Evolutionary conservation across 1,284 basidiomycete species (phyloP).

Genomic region (Apiotrichum akiyoshidainum): DNA sequence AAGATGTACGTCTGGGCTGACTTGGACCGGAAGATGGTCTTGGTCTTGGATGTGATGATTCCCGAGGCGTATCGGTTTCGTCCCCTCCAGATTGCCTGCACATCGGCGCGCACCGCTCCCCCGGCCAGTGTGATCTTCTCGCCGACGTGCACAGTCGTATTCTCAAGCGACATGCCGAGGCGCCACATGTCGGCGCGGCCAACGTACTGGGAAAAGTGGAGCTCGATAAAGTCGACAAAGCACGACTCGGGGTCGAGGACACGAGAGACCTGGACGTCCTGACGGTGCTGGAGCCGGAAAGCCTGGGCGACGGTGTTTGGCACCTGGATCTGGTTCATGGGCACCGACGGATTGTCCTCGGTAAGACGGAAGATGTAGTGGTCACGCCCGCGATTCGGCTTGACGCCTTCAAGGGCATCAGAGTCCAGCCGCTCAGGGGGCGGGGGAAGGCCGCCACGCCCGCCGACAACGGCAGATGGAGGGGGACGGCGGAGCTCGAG

Average conservation of each 20-base stretch:
- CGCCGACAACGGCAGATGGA: neutral
- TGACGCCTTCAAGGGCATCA: slow-evolving; percentile 38
- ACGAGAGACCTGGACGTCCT: slow-evolving; percentile 46
- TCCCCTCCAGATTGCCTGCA: slow-evolving; percentile 62
- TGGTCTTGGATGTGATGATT: slow-evolving; percentile 76
- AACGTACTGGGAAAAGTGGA: slow-evolving; percentile 87
- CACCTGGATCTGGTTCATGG: slow-evolving; percentile 43
- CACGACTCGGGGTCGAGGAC: slow-evolving; percentile 55
- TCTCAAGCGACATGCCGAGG: slow-evolving; percentile 65
- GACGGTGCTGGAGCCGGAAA: slow-evolving; percentile 47
- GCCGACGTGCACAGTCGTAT: slow-evolving; percentile 58
- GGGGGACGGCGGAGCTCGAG: slow-evolving; percentile 37
- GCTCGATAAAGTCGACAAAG: slow-evolving; percentile 76
- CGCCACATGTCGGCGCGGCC: slow-evolving; percentile 93
- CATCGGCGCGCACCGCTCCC: slow-evolving; percentile 72
- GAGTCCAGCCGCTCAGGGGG: slow-evolving; percentile 17
- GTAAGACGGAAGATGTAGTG: slow-evolving; percentile 44
- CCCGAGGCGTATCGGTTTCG: slow-evolving; percentile 65
- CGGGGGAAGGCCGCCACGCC: neutral
- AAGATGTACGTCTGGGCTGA: slow-evolving; percentile 84
- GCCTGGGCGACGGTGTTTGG: slow-evolving; percentile 42
- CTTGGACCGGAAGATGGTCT: slow-evolving; percentile 82
- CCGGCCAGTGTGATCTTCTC: slow-evolving; percentile 54
- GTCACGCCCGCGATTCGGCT: slow-evolving; percentile 32
- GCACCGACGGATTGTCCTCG: slow-evolving; percentile 35